These are phyloP conservation scores for Schizochytrium sp. DNA, from an alignment of 108 stramenopile species.

Conservation along the genomic window DNA sequence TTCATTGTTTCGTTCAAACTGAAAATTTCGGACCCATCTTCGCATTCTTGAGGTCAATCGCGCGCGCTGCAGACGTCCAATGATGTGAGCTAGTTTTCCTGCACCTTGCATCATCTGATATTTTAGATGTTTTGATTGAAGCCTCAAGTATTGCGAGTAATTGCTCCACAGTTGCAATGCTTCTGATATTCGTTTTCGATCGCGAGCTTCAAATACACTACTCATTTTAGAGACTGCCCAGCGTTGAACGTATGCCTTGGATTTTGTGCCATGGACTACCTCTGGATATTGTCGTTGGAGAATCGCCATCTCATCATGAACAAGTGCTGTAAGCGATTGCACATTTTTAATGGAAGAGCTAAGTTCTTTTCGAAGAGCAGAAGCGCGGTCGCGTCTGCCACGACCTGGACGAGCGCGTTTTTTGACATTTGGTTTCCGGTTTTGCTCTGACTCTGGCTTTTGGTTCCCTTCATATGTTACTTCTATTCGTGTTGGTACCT, in stretches of 20 bases:
- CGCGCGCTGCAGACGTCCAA: not conserved
- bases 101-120: constrained; percentile 43
- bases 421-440: too few species aligned
- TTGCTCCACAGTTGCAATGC: not conserved
- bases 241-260: constrained; percentile 3
- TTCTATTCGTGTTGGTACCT: too few species aligned
- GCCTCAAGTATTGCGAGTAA: not conserved
- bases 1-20: constrained; percentile 48
- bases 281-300: constrained; percentile 34
- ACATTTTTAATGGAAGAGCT: constrained; percentile 34
- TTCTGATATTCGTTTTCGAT: not conserved
- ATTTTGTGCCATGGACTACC: not conserved
- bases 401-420: not conserved
- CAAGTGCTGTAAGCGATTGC: constrained; percentile 13
- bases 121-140: constrained; percentile 1
- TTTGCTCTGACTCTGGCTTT: too few species aligned
- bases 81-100: not conserved
- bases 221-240: not conserved
- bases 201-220: not conserved
- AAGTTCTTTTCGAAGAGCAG: constrained; percentile 1
- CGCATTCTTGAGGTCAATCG: not conserved
- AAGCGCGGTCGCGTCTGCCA: not conserved
- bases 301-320: not conserved
- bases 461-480: too few species aligned
- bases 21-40: not conserved